Conservation (phyloP, 2,329 filamentous ascomycete species). For the Fusarium pilosicola region DNA sequence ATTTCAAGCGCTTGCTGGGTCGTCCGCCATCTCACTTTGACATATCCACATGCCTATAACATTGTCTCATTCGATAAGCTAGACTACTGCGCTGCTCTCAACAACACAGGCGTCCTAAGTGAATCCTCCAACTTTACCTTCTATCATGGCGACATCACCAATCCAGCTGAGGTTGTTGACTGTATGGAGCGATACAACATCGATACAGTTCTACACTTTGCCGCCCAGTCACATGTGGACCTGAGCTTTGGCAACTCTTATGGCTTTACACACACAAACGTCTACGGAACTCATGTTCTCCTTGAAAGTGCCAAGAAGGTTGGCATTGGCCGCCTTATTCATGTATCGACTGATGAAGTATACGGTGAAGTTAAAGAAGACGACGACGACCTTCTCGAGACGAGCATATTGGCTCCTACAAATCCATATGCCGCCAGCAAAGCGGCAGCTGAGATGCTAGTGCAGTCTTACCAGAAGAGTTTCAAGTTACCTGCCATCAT, state of each 20-base stretch:
- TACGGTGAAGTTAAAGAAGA: conserved; percentile 82
- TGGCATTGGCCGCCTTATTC: conserved; percentile 77
- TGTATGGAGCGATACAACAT: conserved; percentile 77
- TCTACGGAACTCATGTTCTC: conserved; percentile 84
- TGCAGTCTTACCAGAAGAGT: conserved; percentile 86
- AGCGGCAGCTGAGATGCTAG: conserved; percentile 84
- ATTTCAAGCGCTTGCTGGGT: conserved; percentile 79
- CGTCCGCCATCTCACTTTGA: conserved; percentile 78
- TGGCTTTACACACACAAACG: conserved; percentile 82
- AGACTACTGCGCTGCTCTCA: conserved; percentile 82
- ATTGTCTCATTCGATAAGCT: conserved; percentile 87
- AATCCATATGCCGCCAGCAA: conserved; percentile 87
- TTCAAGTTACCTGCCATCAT: conserved; percentile 85
- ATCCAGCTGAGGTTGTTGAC: conserved; percentile 73
- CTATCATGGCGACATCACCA: conserved; percentile 81
- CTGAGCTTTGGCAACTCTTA: conserved; percentile 85
- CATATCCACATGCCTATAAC: conserved; percentile 79
- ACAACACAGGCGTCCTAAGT: conserved; percentile 78
- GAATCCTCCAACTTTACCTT: conserved; percentile 78
- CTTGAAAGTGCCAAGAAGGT: conserved; percentile 80
- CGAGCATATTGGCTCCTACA: conserved; percentile 79
- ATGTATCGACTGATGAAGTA: conserved; percentile 87
- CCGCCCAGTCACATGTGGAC: conserved; percentile 87
- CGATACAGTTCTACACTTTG: conserved; percentile 85
- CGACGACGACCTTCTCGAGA: conserved; percentile 76